Evolutionary conservation across 1,139 yeast genomes (phyloP), one percentile per base, ranked within the genome.

Genomic region (Blastobotrys aristatus): DNA sequence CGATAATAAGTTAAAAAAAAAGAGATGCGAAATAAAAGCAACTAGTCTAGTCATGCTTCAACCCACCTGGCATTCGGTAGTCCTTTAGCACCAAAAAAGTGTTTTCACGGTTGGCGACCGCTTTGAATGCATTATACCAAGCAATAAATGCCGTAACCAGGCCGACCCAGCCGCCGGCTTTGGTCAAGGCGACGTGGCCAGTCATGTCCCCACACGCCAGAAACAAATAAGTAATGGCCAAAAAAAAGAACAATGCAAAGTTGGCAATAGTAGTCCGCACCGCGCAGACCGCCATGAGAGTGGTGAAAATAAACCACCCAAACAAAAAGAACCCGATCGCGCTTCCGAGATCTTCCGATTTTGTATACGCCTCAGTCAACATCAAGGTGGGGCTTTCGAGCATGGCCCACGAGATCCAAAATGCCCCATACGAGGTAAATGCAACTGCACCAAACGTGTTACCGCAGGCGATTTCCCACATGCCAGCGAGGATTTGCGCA

Each of bases 361-460:
- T 33, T 21, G 57, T 77, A 81, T 13, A 92, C 81, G 3, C 72
- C 70, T 42, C 92, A 90, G 66, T 89, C 89, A 61, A 84, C 75
- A 32, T 82, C 80, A 48, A 82, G 79, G 53, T 78, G 72, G 52
- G n/a, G n/a, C n/a, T n/a, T n/a, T n/a, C n/a, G n/a, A n/a, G n/a
- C n/a, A 89, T 75, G 24, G 92, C 90, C 53, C 80, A 77, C 38
- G 90, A 73, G 65, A 86, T 74, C 97, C 97, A 89, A 68, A 88
- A 89, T 0, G 92, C 95, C 53, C 95, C 96, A 63, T 63, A 89
- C 5, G 94, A 83, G 20, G 54, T 35, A 29, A 84, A 71, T 2
- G 95, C 95, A 46, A 86, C 78, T 51, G 88, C 96, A 80, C 95
- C 96, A 72, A 88, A 89, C 48, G 96, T 82, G 71, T 88, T 87